Conservation (phyloP, 176 grass and related monocot species). For the Aegilops speltoides region DNA sequence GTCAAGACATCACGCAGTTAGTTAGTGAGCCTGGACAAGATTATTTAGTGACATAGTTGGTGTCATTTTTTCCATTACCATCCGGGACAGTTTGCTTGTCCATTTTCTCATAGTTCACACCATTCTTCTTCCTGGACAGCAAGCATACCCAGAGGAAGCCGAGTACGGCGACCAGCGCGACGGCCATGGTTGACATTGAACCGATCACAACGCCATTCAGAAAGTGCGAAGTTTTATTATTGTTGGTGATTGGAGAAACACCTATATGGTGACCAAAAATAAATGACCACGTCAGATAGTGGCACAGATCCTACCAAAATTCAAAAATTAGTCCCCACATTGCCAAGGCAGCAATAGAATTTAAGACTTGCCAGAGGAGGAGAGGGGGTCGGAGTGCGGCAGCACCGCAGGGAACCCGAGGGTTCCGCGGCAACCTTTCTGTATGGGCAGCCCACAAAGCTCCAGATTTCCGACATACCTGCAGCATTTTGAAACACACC, state of each 20-base stretch:
- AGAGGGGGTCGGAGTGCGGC: conserved; percentile 58
- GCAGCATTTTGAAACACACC: conserved; percentile 34
- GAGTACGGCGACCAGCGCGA: conserved; percentile 66
- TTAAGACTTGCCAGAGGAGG: conserved; percentile 57
- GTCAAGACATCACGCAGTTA: background rate
- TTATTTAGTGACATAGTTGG: background rate
- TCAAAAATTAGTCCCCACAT: background rate
- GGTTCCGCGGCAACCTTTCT: conserved; percentile 71
- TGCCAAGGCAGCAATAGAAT: background rate
- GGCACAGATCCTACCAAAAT: background rate
- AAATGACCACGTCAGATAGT: background rate
- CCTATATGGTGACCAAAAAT: conserved; percentile 27
- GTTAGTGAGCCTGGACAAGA: background rate
- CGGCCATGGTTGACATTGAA: conserved; percentile 89
- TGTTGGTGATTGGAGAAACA: conserved; percentile 55
- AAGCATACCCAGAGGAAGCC: conserved; percentile 92
- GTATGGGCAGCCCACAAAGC: conserved; percentile 83
- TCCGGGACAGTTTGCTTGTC: conserved; percentile 66
- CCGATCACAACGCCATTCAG: conserved; percentile 90
- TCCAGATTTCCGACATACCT: conserved; percentile 99
- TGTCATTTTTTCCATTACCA: conserved; percentile 30
- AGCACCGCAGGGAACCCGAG: conserved; percentile 92
- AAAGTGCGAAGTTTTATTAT: conserved; percentile 73
- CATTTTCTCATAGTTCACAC: conserved; percentile 72
- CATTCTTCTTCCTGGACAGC: conserved; percentile 79